Percentiles rank a stretch among this genome's conserved stretches.
These are phyloP conservation scores for Neostapfia colusana DNA, from an alignment of 176 grass and related monocot genomes.

Conservation along the genomic window DNA sequence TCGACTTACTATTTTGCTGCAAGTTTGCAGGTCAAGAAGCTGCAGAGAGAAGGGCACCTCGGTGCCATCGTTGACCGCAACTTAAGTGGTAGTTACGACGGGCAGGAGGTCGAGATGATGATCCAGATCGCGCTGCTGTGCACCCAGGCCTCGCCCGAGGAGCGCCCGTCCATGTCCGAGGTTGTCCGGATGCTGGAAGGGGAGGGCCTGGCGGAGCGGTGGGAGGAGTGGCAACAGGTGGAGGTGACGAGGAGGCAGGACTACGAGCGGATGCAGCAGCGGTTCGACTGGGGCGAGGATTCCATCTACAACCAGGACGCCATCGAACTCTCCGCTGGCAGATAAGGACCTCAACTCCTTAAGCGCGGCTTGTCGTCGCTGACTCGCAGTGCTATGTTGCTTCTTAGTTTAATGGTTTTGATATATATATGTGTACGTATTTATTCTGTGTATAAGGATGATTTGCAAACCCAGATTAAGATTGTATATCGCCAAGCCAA, in stretches of 20 bases:
- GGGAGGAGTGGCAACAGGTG: constrained; percentile 96
- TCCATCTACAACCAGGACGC: constrained; percentile 89
- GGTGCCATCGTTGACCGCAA: constrained; percentile 75
- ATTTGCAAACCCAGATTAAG: neutral
- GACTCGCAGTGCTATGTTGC: neutral
- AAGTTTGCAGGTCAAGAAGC: constrained; percentile 79
- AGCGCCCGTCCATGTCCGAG: constrained; percentile 88
- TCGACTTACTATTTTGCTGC: neutral
- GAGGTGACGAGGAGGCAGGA: constrained; percentile 83
- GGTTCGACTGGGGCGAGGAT: constrained; percentile 87
- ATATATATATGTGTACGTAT: neutral
- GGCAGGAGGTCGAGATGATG: constrained; percentile 81
- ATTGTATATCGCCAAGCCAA: neutral
- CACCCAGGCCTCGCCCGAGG: constrained; percentile 85
- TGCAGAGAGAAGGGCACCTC: constrained; percentile 74
- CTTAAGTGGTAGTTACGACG: constrained; percentile 49
- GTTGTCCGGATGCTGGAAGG: constrained; percentile 96
- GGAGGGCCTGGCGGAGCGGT: constrained; percentile 84
- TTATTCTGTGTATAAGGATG: neutral
- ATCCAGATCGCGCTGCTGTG: constrained; percentile 92
- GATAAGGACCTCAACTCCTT: constrained; percentile 32
- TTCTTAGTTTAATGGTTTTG: neutral
- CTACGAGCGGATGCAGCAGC: constrained; percentile 68
- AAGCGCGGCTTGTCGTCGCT: too few relatives aligned
- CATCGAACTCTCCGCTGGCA: constrained; percentile 62